Evolutionary conservation across 2,329 filamentous ascomycete species (phyloP).

Genomic region (Dichotomopilus funicola): DNA sequence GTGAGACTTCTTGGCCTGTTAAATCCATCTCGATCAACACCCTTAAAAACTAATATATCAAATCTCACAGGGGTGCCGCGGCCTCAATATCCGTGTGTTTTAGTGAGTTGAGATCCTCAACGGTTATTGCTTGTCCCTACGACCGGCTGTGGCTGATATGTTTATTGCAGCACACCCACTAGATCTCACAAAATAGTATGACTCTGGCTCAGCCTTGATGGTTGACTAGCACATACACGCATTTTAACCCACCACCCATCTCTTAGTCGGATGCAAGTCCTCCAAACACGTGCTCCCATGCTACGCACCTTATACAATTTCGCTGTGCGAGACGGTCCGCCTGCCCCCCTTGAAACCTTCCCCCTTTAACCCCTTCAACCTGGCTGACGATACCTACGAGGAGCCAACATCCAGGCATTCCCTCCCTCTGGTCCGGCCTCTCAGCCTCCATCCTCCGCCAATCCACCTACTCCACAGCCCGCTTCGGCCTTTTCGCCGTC

Average conservation of each 20-base stretch:
- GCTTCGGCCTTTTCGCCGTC: conserved; percentile 19
- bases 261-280: conserved; percentile 21
- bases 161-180: conserved; percentile 17
- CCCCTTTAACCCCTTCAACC: neutral
- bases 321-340: conserved; percentile 18
- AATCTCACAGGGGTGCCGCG: conserved; percentile 18
- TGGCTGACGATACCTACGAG: neutral
- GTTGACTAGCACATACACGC: neutral
- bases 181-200: conserved; percentile 23
- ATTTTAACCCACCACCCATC: neutral
- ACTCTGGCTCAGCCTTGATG: neutral
- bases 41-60: neutral
- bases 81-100: conserved; percentile 23
- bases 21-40: too few relatives aligned
- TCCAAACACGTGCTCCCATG: conserved; percentile 19
- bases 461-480: conserved; percentile 22
- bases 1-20: conserved; percentile 5
- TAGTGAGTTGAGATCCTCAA: conserved; percentile 14
- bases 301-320: conserved; percentile 19
- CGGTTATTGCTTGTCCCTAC: neutral
- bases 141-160: conserved; percentile 2
- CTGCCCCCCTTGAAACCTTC: neutral
- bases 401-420: conserved; percentile 5
- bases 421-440: conserved; percentile 21
- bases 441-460: conserved; percentile 21